Percentiles rank a stretch among this genome's conserved stretches.
Conservation (phyloP, 108 stramenopile genomes). For the Cyclotella distinguenda region DNA sequence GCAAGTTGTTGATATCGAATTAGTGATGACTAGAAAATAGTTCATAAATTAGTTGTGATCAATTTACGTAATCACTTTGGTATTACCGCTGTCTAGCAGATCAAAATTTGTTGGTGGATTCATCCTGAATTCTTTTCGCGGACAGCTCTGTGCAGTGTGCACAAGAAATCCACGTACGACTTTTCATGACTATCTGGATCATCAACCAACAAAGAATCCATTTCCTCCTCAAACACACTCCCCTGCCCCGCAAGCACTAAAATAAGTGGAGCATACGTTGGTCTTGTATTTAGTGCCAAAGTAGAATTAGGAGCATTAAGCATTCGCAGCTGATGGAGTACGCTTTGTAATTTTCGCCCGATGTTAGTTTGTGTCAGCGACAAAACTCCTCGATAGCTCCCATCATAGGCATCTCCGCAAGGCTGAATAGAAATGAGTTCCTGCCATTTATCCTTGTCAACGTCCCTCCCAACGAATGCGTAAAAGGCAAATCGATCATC, state of each 20-base stretch:
- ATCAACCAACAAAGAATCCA: slow-evolving; percentile 56
- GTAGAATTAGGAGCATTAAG: slow-evolving; percentile 36
- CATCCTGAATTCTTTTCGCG: slow-evolving; percentile 29
- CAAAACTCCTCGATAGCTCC: slow-evolving; percentile 5
- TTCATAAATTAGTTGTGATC: no score
- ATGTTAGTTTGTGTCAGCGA: slow-evolving; percentile 23
- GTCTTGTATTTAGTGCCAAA: slow-evolving; percentile 29
- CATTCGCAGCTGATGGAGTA: slow-evolving; percentile 34
- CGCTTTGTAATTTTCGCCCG: slow-evolving; percentile 36
- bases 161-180: slow-evolving; percentile 57
- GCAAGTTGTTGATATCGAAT: no score
- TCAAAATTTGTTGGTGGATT: no score
- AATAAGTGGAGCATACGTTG: slow-evolving; percentile 43
- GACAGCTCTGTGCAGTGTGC: slow-evolving; percentile 44
- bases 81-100: no score
- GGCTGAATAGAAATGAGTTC: slow-evolving; percentile 30
- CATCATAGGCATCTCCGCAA: neutral
- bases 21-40: no score
- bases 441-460: slow-evolving; percentile 38
- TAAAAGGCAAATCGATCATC: slow-evolving; percentile 62
- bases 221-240: slow-evolving; percentile 50
- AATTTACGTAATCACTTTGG: no score
- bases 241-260: slow-evolving; percentile 48
- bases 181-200: slow-evolving; percentile 48
- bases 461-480: slow-evolving; percentile 57